Base-by-base conservation (phyloP, 495 filamentous ascomycete genomes). In the Chaetomium fimeti region DNA sequence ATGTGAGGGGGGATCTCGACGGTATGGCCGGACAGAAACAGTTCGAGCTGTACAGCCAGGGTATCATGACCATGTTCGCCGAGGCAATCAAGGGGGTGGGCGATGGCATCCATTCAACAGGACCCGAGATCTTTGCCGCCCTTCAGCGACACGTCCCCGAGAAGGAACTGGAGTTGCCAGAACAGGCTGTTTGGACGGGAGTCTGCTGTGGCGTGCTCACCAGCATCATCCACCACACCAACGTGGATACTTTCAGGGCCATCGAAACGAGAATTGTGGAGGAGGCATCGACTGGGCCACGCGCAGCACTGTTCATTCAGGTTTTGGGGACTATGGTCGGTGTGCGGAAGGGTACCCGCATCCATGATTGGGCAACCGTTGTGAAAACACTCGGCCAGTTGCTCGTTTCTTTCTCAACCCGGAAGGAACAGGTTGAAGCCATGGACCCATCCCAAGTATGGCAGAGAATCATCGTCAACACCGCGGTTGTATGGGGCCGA, bases 21-120 rank as follows among this genome's bases (percentile, higher is more conserved):
- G 79, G 82, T 51, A 71, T 80, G 28, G 78, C 74, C 16, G 81
- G 79, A 36, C 76, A 75, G 3, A 83, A 82, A 45, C 79, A 83
- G 27, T 80, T 76, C 65, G 75, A 72, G 20, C 80, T 87, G 12
- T 97, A 96, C 70, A 87, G 87, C 65, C 86, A 92, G 71, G 95
- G 95, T 43, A 74, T 97, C 28, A 96, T 96, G 89, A 88, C 84
- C 24, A 87, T 98, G 78, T 91, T 96, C 68, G 85, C 89, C 0
- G 94, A 96, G 75, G 86, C 93, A 15, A 88, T 92, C 65, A 93
- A 93, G 73, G 90, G 92, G 29, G 83, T 92, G 45, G 90, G 93
- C 51, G 72, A 86, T 48, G 87, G 85, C 4, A 71, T 98, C 47
- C 90, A 98, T 78, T 96, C 94, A 8, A 88, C 86, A 55, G 93